Percentiles rank a stretch among this genome's conserved stretches.
phyloP scores from a whole-genome alignment of 1,139 yeast genomes.

The Hansenula sp. region DNA sequence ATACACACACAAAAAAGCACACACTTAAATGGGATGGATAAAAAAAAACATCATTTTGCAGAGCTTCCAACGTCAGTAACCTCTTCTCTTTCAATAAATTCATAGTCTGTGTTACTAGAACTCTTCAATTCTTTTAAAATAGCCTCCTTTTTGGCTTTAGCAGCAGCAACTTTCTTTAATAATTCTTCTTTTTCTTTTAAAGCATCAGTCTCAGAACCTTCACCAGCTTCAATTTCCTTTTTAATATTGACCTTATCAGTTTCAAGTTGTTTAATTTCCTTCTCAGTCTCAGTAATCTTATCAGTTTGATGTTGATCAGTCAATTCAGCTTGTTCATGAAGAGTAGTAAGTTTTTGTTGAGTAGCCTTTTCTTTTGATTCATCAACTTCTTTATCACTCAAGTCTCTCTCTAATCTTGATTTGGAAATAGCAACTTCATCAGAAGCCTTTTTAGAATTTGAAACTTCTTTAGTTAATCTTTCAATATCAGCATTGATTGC shows the following conservation, averaged over 20 bases:
- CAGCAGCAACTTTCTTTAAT: conserved; percentile 2
- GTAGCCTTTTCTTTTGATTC: conserved; percentile 12
- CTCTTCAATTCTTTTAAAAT: conserved; percentile 12
- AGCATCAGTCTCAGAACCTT: background rate
- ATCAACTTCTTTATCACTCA: conserved; percentile 10
- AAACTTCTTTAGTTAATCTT: conserved; percentile 11
- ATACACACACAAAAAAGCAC: no score
- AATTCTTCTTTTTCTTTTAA: background rate
- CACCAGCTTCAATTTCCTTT: background rate
- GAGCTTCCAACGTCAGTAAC: no score
- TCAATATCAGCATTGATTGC: conserved; percentile 15
- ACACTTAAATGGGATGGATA: no score
- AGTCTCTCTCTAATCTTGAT: conserved; percentile 4
- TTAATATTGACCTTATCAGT: background rate
- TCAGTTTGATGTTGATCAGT: conserved; percentile 4
- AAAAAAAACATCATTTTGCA: no score
- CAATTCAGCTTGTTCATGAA: conserved; percentile 15
- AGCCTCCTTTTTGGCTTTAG: conserved; percentile 8
- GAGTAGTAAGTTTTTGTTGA: conserved; percentile 11
- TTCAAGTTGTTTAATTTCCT: conserved; percentile 6
- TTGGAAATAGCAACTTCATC: conserved; percentile 6
- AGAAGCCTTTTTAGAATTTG: conserved; percentile 8
- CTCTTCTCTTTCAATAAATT: conserved; percentile 16
- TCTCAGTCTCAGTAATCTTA: conserved; percentile 10
- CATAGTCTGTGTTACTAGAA: conserved; percentile 10